Conservation (phyloP, 352 stramenopile genomes). For the Phytophthora hybrid region DNA sequence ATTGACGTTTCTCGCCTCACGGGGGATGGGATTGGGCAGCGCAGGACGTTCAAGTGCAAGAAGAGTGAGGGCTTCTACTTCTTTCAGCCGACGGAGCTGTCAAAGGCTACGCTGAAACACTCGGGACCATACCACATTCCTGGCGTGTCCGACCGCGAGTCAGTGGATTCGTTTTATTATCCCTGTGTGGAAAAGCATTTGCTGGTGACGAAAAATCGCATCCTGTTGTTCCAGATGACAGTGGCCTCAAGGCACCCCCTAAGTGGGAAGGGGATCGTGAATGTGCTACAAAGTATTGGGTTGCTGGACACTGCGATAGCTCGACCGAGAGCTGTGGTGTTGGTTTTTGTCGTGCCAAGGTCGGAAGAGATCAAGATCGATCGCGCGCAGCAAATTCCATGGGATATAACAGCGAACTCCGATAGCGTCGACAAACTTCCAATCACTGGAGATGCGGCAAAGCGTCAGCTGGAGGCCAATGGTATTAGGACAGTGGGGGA, state of each 20-base stretch:
- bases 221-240: constrained; percentile 18
- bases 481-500: neutral
- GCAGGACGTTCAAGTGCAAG: neutral
- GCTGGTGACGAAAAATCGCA: neutral
- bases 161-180: constrained; percentile 14
- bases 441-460: neutral
- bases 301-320: constrained; percentile 7
- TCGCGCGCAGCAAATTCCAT: neutral
- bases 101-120: neutral
- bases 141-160: neutral
- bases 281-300: neutral
- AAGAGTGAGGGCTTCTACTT: constrained; percentile 1
- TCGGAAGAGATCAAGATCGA: neutral
- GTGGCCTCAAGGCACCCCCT: constrained; percentile 2
- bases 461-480: neutral
- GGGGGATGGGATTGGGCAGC: too few species aligned
- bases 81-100: constrained; percentile 11
- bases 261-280: constrained; percentile 11
- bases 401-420: neutral
- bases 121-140: constrained; percentile 12
- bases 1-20: neutral
- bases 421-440: constrained; percentile 1
- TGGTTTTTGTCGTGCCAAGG: constrained; percentile 6
- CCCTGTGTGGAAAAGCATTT: neutral
- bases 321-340: neutral